These are phyloP conservation scores for Akanthomyces muscarius DNA, from an alignment of 2,329 filamentous ascomycete species.

Conservation along the genomic window DNA sequence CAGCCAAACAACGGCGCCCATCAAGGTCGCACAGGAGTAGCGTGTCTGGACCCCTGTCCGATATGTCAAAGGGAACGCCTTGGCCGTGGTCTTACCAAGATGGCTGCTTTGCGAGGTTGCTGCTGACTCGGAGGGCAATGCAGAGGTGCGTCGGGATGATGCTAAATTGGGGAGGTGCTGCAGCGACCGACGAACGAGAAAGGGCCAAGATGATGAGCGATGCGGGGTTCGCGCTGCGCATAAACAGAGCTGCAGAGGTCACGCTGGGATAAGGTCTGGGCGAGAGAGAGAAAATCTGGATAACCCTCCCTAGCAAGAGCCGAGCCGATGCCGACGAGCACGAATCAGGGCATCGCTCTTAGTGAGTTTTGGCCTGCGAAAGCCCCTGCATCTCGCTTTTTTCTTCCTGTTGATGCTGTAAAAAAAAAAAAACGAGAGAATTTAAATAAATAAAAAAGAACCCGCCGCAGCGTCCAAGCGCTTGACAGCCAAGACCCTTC, in stretches of 20 bases:
- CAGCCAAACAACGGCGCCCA: not conserved
- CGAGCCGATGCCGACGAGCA: slow-evolving; percentile 1
- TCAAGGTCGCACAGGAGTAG: not conserved
- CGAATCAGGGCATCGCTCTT: not conserved
- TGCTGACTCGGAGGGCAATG: not conserved
- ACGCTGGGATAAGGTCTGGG: not conserved
- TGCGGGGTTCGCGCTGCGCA: not conserved
- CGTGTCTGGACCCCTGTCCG: not conserved
- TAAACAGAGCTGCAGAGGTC: not conserved
- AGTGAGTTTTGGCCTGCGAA: not conserved
- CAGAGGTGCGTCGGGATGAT: not conserved
- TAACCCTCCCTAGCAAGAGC: not conserved
- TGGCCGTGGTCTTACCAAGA: not conserved
- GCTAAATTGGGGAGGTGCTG: not conserved
- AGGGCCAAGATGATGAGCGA: not conserved
- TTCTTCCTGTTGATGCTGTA: too few species aligned
- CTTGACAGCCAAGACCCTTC: not conserved
- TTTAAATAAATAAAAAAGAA: not conserved
- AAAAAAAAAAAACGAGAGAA: too few species aligned
- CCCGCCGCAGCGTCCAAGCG: not conserved
- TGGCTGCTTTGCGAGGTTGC: not conserved
- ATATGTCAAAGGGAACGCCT: not conserved
- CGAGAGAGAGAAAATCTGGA: too few species aligned
- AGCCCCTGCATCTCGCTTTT: not conserved
- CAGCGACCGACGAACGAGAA: not conserved